phyloP scores from a whole-genome alignment of 1,284 basidiomycete genomes.

The Moniliella sp. region DNA sequence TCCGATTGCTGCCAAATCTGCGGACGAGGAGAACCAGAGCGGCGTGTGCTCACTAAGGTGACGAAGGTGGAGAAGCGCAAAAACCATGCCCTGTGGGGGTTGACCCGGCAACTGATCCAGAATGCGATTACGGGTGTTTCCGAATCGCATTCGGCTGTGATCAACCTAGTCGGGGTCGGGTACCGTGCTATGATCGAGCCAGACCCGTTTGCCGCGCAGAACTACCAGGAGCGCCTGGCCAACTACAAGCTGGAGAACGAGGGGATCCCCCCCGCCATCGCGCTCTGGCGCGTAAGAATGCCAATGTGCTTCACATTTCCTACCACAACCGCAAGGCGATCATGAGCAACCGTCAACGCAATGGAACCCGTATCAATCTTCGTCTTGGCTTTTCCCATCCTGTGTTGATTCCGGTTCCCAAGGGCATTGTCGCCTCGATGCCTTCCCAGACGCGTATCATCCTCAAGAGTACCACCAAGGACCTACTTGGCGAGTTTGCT shows the following conservation, averaged over 20 bases:
- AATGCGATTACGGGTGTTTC: constrained; percentile 85
- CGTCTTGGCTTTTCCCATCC: constrained; percentile 66
- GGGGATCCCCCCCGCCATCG: no score
- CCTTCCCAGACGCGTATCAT: constrained; percentile 39
- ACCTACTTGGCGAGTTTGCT: constrained; percentile 60
- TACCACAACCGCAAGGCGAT: no score
- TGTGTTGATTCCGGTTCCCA: constrained; percentile 60
- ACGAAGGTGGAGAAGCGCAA: no score
- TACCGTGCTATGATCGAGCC: constrained; percentile 70
- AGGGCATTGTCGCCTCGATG: constrained; percentile 19
- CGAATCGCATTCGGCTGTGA: constrained; percentile 56
- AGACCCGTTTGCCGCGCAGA: constrained; percentile 43
- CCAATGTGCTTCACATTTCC: no score
- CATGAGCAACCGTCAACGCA: no score
- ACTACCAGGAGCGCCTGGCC: no score
- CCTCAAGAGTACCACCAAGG: constrained; percentile 40
- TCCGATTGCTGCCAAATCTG: no score
- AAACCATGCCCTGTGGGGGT: constrained; percentile 78
- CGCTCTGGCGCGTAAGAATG: no score
- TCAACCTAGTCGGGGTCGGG: constrained; percentile 82
- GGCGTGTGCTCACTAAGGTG: no score
- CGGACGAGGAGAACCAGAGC: no score
- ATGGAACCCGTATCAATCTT: constrained; percentile 10
- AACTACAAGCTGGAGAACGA: no score
- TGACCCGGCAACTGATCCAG: constrained; percentile 63